These are phyloP conservation scores for Penicillium thymicola DNA, from an alignment of 2,329 filamentous ascomycete genomes.

Conservation along the genomic window DNA sequence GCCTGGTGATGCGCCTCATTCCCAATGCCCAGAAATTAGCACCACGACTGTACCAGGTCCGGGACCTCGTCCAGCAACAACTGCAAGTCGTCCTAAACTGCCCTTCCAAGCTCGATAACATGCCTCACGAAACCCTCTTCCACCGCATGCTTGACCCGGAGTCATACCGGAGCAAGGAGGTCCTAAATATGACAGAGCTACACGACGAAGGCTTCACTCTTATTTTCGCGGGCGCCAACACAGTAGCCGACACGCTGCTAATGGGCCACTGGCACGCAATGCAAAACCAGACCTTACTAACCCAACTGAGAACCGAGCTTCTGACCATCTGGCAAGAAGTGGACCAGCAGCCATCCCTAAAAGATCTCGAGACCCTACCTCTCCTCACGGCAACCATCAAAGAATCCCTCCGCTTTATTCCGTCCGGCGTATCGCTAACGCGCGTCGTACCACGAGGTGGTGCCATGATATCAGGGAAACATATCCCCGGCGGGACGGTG, in stretches of 20 bases:
- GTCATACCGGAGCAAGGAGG: neutral
- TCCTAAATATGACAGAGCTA: constrained; percentile 3
- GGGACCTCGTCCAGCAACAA: neutral
- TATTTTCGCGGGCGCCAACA: constrained; percentile 11
- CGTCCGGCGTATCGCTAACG: neutral
- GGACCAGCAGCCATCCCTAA: neutral
- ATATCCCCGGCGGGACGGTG: neutral
- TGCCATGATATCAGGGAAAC: neutral
- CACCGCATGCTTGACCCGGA: neutral
- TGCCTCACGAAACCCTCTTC: neutral
- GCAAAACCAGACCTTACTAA: neutral
- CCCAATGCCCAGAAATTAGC: neutral
- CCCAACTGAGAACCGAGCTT: neutral
- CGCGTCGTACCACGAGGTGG: neutral
- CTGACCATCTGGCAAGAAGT: neutral
- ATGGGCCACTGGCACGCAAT: constrained; percentile 11
- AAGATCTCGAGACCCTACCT: neutral
- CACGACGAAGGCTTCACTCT: constrained; percentile 12
- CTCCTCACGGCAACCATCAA: neutral
- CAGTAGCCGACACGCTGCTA: constrained; percentile 8
- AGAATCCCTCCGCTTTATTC: neutral
- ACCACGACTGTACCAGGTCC: neutral
- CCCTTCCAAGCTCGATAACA: neutral
- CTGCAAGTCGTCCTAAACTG: neutral
- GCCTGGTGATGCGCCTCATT: neutral